A percentile compares a stretch with the other conserved stretches of the same genome.
Conservation (phyloP, 148 eudicot species). For the Rhododendron simsii region DNA sequence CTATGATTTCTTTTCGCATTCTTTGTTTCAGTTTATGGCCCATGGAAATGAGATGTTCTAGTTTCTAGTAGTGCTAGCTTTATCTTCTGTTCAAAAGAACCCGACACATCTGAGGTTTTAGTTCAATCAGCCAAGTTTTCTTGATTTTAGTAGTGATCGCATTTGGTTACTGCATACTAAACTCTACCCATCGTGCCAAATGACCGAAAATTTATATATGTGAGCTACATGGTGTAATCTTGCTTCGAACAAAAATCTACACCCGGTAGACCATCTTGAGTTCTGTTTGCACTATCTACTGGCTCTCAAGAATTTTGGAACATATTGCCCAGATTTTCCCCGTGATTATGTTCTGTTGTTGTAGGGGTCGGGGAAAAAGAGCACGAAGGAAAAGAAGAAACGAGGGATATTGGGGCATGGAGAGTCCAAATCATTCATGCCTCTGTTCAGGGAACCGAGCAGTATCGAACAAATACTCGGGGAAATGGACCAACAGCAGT, state of each 20-base stretch:
- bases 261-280: not conserved
- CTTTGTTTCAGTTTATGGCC: not conserved
- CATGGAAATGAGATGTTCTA: not conserved
- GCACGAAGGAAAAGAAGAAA: constrained; percentile 66
- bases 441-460: constrained; percentile 78
- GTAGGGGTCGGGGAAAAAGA: constrained; percentile 66
- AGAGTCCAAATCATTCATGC: constrained; percentile 68
- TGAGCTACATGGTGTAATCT: not conserved
- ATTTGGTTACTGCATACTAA: not conserved
- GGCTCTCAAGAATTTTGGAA: not conserved
- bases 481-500: constrained; percentile 54
- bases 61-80: not conserved
- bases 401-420: constrained; percentile 53
- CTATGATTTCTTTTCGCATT: not conserved
- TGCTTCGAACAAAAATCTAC: not conserved
- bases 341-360: not conserved
- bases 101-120: not conserved
- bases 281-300: not conserved
- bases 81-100: not conserved
- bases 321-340: not conserved
- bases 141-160: no score
- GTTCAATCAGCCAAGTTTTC: not conserved
- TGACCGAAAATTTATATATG: not conserved
- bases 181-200: not conserved
- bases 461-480: constrained; percentile 91